Base-by-base conservation (phyloP, 1,284 basidiomycete genomes). In the Leccinum pachyderme region DNA sequence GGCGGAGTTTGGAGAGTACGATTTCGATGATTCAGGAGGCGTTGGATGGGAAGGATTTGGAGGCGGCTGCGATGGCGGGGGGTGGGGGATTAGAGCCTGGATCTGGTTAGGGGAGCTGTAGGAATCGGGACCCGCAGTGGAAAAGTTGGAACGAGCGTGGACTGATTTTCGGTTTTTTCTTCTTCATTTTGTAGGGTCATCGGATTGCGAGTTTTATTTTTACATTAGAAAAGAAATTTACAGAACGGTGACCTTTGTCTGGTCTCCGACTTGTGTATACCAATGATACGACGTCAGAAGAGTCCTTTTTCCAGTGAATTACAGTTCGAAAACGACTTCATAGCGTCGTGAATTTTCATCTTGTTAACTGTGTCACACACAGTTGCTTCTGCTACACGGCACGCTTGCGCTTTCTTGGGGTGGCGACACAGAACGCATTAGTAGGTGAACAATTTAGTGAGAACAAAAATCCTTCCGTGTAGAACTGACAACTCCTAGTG, bases 1-100 rank as follows among this genome's bases (percentile, higher is more conserved):
- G 95, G 71, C 81, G 95, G 64, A 95, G 92, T 68, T 77, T 99
- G 70, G 96, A 98, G 79, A 95, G 91, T 70, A 99, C 96, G 52
- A 94, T 97, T 79, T 89, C 89, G 64, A 83, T 98, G 73, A 97
- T 99, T 68, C 89, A 94, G 72, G 91, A 91, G 62, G 91, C 89
- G 11, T 83, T 87, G 70, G 93, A 93, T 58, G 89, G 87, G 39
- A 81, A 75, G 68, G 82, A 75, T 35, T 46, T 71, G 49, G 68
- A 70, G 35, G 46, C 53, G 27, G 49, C n/a, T 46, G 25, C 25
- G 25, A 27, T 41, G 39, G 18, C 39, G 39, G 22, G 39, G 6
- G 43, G 13, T 45, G 43, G 43, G 13, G 43, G 9, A 27, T 45
- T 24, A 7, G 43, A 13, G 11, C 24, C 39, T 24, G 39, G 41